Percentiles rank a stretch among this genome's conserved stretches.
Evolutionary conservation across 2,329 filamentous ascomycete species (phyloP).

Genomic region (Myotisia sp.): DNA sequence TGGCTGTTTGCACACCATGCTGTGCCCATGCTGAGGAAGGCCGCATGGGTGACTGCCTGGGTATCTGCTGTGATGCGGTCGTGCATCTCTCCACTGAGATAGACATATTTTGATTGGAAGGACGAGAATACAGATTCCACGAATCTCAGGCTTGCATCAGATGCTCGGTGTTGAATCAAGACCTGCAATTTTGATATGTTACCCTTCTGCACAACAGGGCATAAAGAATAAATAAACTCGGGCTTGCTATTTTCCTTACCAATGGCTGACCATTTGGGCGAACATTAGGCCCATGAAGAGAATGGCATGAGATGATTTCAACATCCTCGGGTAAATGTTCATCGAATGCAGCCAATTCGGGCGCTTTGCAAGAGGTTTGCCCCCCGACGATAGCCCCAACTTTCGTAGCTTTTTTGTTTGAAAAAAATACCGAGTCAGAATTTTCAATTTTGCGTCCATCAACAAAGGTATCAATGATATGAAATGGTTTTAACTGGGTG

Average conservation of each 20-base stretch:
- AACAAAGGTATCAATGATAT: conserved; percentile 4
- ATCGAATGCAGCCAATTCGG: conserved; percentile 88
- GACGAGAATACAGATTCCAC: conserved; percentile 72
- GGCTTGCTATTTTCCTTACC: conserved; percentile 36
- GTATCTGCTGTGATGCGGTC: conserved; percentile 97
- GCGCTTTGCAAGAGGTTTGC: conserved; percentile 95
- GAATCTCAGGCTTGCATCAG: conserved; percentile 57
- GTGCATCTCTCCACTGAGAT: conserved; percentile 74
- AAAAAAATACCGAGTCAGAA: conserved; percentile 11
- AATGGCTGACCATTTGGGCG: conserved; percentile 80
- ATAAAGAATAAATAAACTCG: background rate
- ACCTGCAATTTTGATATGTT: no score
- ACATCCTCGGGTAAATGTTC: conserved; percentile 74
- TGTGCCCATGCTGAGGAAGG: conserved; percentile 93
- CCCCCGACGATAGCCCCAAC: conserved; percentile 89
- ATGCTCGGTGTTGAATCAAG: conserved; percentile 82
- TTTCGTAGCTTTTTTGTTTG: conserved; percentile 72
- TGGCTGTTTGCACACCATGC: conserved; percentile 92
- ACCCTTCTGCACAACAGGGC: background rate
- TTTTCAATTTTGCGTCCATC: background rate
- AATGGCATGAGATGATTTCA: conserved; percentile 90
- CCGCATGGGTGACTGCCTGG: conserved; percentile 92
- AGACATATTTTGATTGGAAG: conserved; percentile 71
- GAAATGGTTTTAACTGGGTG: conserved; percentile 9
- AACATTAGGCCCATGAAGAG: conserved; percentile 82